phyloP scores from a whole-genome alignment of 805 yeast species.

The Ogataea siamensis region DNA sequence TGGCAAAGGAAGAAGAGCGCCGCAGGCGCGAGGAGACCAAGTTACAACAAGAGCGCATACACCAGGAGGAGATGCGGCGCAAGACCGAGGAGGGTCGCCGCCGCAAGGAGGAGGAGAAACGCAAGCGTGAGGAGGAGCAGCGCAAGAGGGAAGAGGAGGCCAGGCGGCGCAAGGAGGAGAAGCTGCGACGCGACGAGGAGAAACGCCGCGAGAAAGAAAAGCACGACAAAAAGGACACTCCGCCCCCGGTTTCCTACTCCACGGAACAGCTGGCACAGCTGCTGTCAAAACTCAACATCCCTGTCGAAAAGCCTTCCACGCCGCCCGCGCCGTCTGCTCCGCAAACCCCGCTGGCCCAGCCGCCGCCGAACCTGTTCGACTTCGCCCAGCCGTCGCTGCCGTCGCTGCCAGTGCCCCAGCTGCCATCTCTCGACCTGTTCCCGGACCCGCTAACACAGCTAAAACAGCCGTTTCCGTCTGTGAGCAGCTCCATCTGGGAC shows the following conservation, averaged over 20 bases:
- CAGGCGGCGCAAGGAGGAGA: slow-evolving; percentile 41
- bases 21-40: slow-evolving; percentile 53
- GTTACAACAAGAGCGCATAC: slow-evolving; percentile 43
- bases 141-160: slow-evolving; percentile 40
- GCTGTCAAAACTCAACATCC: slow-evolving; percentile 13
- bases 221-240: slow-evolving; percentile 22
- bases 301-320: slow-evolving; percentile 1
- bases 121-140: slow-evolving; percentile 41
- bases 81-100: slow-evolving; percentile 47
- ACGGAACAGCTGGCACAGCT: slow-evolving; percentile 20
- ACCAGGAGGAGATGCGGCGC: slow-evolving; percentile 41
- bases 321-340: slow-evolving; percentile 2
- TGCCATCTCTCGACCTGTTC: slow-evolving; percentile 18
- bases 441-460: slow-evolving; percentile 7
- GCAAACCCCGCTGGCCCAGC: slow-evolving; percentile 7
- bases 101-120: slow-evolving; percentile 41
- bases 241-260: slow-evolving; percentile 13
- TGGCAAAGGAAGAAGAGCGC: slow-evolving; percentile 61
- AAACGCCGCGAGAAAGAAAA: slow-evolving; percentile 38
- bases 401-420: slow-evolving; percentile 6
- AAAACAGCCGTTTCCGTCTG: slow-evolving; percentile 13
- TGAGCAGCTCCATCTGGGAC: slow-evolving; percentile 15
- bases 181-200: slow-evolving; percentile 33
- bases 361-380: slow-evolving; percentile 1
- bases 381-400: slow-evolving; percentile 10